These are phyloP conservation scores for Penicillium vulpinum DNA, from an alignment of 2,329 filamentous ascomycete genomes.

Conservation along the genomic window DNA sequence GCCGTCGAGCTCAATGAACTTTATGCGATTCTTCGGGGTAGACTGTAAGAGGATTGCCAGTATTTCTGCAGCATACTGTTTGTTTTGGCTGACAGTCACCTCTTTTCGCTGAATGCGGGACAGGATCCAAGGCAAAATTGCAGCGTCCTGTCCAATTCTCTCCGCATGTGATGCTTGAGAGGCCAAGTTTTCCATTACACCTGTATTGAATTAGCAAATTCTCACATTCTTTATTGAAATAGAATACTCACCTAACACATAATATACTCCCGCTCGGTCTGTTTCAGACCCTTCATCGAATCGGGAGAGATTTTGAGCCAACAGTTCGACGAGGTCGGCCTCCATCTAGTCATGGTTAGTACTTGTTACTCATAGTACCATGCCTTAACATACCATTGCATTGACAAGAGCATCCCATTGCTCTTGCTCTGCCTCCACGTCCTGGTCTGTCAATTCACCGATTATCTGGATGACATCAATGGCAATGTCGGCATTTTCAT, in stretches of 20 bases:
- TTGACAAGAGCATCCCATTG: slow-evolving; percentile 77
- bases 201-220: slow-evolving; percentile 29
- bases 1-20: slow-evolving; percentile 66
- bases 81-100: slow-evolving; percentile 75
- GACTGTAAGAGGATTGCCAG: slow-evolving; percentile 84
- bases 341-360: slow-evolving; percentile 38
- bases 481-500: slow-evolving; percentile 96
- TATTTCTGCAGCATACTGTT: slow-evolving; percentile 91
- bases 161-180: slow-evolving; percentile 69
- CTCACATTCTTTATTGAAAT: too few relatives aligned
- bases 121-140: slow-evolving; percentile 75
- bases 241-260: slow-evolving; percentile 60
- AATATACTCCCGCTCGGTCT: slow-evolving; percentile 83
- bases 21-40: slow-evolving; percentile 63
- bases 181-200: slow-evolving; percentile 81
- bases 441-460: slow-evolving; percentile 88
- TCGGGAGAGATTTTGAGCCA: slow-evolving; percentile 64
- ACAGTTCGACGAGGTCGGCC: slow-evolving; percentile 43
- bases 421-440: slow-evolving; percentile 75
- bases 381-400: slow-evolving; percentile 49
- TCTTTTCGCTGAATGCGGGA: slow-evolving; percentile 70
- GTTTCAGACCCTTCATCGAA: slow-evolving; percentile 71
- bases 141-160: slow-evolving; percentile 67
- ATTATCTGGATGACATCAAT: slow-evolving; percentile 89
- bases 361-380: not conserved